phyloP scores from a whole-genome alignment of 2,329 filamentous ascomycete species.

The Pseudogymnoascus sp. region DNA sequence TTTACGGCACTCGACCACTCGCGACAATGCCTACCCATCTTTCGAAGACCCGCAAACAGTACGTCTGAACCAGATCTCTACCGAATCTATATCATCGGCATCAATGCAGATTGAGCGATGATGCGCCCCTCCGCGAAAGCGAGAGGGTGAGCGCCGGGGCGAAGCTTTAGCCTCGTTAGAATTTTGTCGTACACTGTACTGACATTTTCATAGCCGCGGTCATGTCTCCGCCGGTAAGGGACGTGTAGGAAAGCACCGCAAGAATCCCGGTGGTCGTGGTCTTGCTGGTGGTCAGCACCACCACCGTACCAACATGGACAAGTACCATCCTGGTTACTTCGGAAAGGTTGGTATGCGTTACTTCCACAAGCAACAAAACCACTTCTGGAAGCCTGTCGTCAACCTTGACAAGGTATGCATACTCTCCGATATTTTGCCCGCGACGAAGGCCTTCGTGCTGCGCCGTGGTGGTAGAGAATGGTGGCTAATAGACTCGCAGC shows the following conservation, averaged over 20 bases:
- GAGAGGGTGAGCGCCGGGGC: conserved; percentile 8
- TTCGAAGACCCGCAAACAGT: conserved; percentile 72
- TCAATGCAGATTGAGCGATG: conserved; percentile 7
- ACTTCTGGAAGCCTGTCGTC: conserved; percentile 98
- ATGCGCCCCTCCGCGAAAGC: conserved; percentile 2
- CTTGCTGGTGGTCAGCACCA: conserved; percentile 99
- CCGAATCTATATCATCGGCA: neutral
- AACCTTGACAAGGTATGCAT: conserved; percentile 89
- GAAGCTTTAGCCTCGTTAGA: conserved; percentile 10
- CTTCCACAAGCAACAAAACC: conserved; percentile 94
- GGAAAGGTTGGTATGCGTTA: conserved; percentile 92
- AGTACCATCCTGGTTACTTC: conserved; percentile 99
- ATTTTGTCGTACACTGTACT: conserved; percentile 18
- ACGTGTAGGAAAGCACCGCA: conserved; percentile 98
- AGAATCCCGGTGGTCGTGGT: conserved; percentile 77
- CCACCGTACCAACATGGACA: conserved; percentile 85
- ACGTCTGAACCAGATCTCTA: conserved; percentile 34
- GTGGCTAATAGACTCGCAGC: conserved; percentile 41
- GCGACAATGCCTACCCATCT: conserved; percentile 65
- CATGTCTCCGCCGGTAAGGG: conserved; percentile 98
- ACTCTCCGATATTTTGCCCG: neutral
- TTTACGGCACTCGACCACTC: conserved; percentile 13
- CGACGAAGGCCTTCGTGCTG: neutral
- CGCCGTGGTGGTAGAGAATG: neutral
- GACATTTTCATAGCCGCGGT: conserved; percentile 60